Evolutionary conservation across 306 rosid species (phyloP), one percentile per base, ranked within the genome.

Genomic region (Fagus crenata): DNA sequence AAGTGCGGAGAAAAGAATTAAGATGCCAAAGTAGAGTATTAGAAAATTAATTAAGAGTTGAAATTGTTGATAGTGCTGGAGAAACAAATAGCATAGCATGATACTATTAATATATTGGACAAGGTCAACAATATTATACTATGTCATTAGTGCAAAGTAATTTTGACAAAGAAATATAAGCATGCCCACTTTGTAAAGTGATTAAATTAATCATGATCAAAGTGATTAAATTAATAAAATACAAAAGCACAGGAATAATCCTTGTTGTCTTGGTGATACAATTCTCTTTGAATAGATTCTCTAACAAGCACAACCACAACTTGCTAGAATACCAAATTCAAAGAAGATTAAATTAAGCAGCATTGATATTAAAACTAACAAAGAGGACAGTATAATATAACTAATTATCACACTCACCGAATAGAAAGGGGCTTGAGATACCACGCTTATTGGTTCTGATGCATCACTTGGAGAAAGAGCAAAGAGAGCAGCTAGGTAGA

Each of bases 361-460:
- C 80, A 80, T 51, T 22, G 28, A 75, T 53, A 28, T 13, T 53
- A 35, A 22, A n/a, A 63, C 15, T 11, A 72, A 35, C 33, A 59
- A 65, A 17, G 1, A 18, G 1, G n/a, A 22, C 7, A 22, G 28
- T 22, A 22, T 22, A 22, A 22, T 22, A 22, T 22, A 22, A 22
- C 28, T 9, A 14, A 46, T 0, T 40, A 31, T 0, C 13, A 37
- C 36, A 69, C 93, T 87, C 37, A 92, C 99, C 78, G 99, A 92
- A 82, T 95, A 95, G 75, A 80, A 92, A 61, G 99, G 99, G 28
- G 90, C 84, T 7, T 90, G 84, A 40, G 99, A 88, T 0, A 92
- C 86, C 14, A 95, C 96, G 14, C 75, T 85, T 31, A 86, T 85
- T 0, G 99, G 96, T 49, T 89, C 55, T 32, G 85, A 22, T 1